These are phyloP conservation scores for Sarocladiaceae sp. DNA, from an alignment of 2,329 filamentous ascomycete species.

Conservation along the genomic window DNA sequence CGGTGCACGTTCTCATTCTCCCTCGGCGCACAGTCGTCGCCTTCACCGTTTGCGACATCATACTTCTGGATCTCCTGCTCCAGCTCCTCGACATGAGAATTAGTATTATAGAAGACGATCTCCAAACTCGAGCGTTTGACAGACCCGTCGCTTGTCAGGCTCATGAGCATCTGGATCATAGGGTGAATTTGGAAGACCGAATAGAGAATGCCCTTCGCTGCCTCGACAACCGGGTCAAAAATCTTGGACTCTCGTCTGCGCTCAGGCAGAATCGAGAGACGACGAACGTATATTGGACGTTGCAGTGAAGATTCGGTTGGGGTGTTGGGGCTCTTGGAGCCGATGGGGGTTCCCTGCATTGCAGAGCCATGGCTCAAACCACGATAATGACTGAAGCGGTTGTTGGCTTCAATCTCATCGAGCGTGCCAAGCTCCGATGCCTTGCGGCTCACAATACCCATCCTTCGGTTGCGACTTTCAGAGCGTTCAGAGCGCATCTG, in stretches of 20 bases:
- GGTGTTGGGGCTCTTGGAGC: conserved; percentile 51
- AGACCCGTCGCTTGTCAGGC: conserved; percentile 56
- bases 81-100: conserved; percentile 61
- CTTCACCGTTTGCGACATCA: conserved; percentile 42
- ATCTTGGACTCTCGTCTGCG: conserved; percentile 58
- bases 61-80: conserved; percentile 62
- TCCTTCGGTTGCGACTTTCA: conserved; percentile 55
- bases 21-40: conserved; percentile 42
- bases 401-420: conserved; percentile 58
- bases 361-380: conserved; percentile 66
- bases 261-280: conserved; percentile 60
- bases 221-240: conserved; percentile 58
- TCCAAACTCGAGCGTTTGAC: conserved; percentile 60
- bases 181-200: conserved; percentile 66
- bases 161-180: conserved; percentile 62
- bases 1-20: conserved; percentile 62
- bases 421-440: conserved; percentile 57
- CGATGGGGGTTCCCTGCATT: conserved; percentile 50
- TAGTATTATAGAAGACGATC: conserved; percentile 64
- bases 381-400: conserved; percentile 63
- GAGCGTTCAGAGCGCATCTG: conserved; percentile 49
- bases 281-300: conserved; percentile 59
- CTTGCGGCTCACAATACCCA: conserved; percentile 60
- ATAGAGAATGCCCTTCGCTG: conserved; percentile 63
- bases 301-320: conserved; percentile 54